Evolutionary conservation across 805 yeast species (phyloP), one percentile per base, ranked within the genome.

Genomic region (Scheffersomyces lignosus): DNA sequence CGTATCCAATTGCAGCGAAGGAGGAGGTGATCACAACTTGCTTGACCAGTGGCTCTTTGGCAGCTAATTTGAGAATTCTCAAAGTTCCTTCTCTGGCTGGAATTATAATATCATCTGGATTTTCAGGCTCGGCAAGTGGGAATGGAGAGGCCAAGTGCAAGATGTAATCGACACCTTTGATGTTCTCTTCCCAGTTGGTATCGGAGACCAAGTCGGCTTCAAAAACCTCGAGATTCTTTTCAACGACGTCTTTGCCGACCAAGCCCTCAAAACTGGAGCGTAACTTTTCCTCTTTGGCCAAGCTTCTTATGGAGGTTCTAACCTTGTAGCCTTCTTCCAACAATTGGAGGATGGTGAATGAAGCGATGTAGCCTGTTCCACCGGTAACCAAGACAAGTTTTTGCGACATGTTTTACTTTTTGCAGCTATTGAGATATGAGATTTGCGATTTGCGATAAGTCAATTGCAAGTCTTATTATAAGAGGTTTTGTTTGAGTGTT

Each of bases 1-100:
- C 20, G 8, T 14, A 2, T 12, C 15, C 17, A 2, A 40, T 23
- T n/a, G 55, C 47, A 12, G 54, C 55, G 38, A 48, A 45, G 1
- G 58, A 53, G 7, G 58, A 53, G 14, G 58, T 53, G 32, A 51
- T 29, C 5, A 51, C 51, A 18, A 51, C 41, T 29, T 49, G 37
- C 23, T 40, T 48, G 16, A 52, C 37, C 3, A 22, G 22, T 10
- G 47, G 40, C 15, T 33, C 44, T 13, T 29, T 34, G 23, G 29
- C 22, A 14, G 18, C 6, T 4, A 18, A 9, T 5, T 18, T 29
- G 25, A 29, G 14, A 14, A 34, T 27, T 20, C 37, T 29, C 5
- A 40, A 15, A 6, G 41, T 29, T 15, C 44, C 44, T 22, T 36
- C 37, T 26, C 26, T 33, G 13, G 41, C 44, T 7, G 41, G 44